Base-by-base conservation (phyloP, 768 basidiomycete genomes). In the Podaxis sp. region DNA sequence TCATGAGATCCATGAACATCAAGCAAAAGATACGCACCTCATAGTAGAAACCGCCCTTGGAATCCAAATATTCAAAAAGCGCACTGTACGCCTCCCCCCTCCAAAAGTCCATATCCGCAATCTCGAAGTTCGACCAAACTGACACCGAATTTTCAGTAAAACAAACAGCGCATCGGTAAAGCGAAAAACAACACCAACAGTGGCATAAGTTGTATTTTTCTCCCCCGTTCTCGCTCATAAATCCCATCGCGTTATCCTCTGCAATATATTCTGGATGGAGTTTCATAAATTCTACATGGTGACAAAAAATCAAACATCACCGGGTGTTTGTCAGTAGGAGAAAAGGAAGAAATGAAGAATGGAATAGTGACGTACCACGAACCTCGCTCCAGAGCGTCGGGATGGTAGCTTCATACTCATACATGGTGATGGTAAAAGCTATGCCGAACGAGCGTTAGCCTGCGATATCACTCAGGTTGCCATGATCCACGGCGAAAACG, bases 371-470 rank as follows among this genome's bases (percentile, higher is more conserved):
- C 75, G 3, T 56, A 87, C 89, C 84, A 76, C 84, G 88, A 37
- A 88, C 87, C 12, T 83, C 77, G 3, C 80, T 72, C 91, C 91
- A 95, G 0, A 95, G 77, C 0, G 87, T 87, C 8, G 86, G 84
- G 37, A 93, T 90, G 2, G 91, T 93, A 57, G 84, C 84, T 53
- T 83, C 80, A 66, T 87, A 91, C 69, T 93, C 91, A 68, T 86
- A 89, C 64, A 93, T 78, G 0, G 87, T 84, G 44, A 93, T 82
- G 0, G 89, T 91, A 76, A 91, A 94, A 6, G 82, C 85, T 74
- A 61, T 22, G 20, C 44, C 15, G 15, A 20, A 22, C 20, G 44
- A n/a, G 44, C 17, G 17, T 20, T n/a, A 37, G 22, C 28, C 6
- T 44, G 7, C 10, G 44, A 10, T 33, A 10, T 33, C 33, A 2